A percentile compares a stretch with the other conserved stretches of the same genome.
phyloP scores from a whole-genome alignment of 1,139 yeast genomes.

The Yamadazyma siamensis region DNA sequence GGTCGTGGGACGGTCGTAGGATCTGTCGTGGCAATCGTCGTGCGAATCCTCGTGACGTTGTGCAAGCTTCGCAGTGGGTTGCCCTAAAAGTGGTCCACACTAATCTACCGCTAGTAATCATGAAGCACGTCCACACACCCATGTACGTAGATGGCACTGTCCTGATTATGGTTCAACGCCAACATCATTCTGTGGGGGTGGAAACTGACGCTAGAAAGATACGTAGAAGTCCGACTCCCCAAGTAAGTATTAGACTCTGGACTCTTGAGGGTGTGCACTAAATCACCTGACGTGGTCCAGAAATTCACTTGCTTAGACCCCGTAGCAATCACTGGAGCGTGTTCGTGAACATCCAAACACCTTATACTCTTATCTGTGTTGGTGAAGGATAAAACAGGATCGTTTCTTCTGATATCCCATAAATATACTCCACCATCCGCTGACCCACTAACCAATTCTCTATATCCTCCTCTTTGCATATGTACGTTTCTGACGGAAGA shows the following conservation, averaged over 20 bases:
- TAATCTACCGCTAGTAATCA: too few species aligned
- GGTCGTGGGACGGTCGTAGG: too few species aligned
- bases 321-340: slow-evolving; percentile 88
- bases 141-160: slow-evolving; percentile 68
- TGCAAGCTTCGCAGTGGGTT: too few species aligned
- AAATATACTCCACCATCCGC: slow-evolving; percentile 78
- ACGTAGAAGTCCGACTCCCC: slow-evolving; percentile 45
- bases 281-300: slow-evolving; percentile 84
- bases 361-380: slow-evolving; percentile 64
- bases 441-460: slow-evolving; percentile 85
- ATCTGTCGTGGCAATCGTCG: too few species aligned
- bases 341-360: slow-evolving; percentile 84
- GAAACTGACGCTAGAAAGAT: slow-evolving; percentile 65
- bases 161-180: slow-evolving; percentile 83
- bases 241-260: slow-evolving; percentile 45
- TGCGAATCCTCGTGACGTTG: too few species aligned
- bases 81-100: too few species aligned
- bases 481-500: slow-evolving; percentile 72
- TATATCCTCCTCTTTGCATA: slow-evolving; percentile 94
- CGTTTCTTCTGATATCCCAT: slow-evolving; percentile 83
- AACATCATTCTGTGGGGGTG: slow-evolving; percentile 96
- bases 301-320: slow-evolving; percentile 80
- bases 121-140: slow-evolving; percentile 38
- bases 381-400: slow-evolving; percentile 65
- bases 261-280: slow-evolving; percentile 60